Evolutionary conservation across 2,329 filamentous ascomycete species (phyloP).

Genomic region (Paracoccidioides brasiliensis): DNA sequence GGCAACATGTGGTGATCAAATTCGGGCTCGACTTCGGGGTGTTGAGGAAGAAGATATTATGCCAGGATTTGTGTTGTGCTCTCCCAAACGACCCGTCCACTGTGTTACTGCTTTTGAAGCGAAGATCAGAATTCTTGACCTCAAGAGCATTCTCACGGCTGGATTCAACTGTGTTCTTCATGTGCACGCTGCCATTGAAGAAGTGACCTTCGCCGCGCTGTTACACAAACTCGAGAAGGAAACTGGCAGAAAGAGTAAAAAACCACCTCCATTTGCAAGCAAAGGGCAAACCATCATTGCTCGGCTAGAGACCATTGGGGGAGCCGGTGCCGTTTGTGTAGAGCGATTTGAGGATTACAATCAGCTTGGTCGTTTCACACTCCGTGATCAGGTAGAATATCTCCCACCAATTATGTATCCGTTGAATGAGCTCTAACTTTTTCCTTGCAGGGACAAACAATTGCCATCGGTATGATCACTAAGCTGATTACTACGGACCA

Average conservation of each 20-base stretch:
- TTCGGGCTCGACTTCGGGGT: slow-evolving; percentile 80
- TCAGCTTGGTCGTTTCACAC: slow-evolving; percentile 80
- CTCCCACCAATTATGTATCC: slow-evolving; percentile 1
- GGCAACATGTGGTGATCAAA: slow-evolving; percentile 86
- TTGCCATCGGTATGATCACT: slow-evolving; percentile 98
- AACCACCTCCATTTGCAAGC: slow-evolving; percentile 78
- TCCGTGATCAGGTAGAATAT: slow-evolving; percentile 63
- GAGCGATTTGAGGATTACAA: slow-evolving; percentile 94
- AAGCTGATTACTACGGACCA: slow-evolving; percentile 52
- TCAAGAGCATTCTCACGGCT: slow-evolving; percentile 85
- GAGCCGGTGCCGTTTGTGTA: slow-evolving; percentile 75
- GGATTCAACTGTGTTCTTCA: slow-evolving; percentile 98
- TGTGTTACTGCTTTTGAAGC: slow-evolving; percentile 84
- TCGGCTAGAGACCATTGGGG: slow-evolving; percentile 72
- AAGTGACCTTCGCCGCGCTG: slow-evolving; percentile 79
- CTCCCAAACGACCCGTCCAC: slow-evolving; percentile 84
- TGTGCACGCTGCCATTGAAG: slow-evolving; percentile 93
- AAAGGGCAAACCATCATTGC: slow-evolving; percentile 77
- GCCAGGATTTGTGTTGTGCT: slow-evolving; percentile 92
- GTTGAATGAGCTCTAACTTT: slow-evolving; percentile 8
- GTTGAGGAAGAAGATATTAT: slow-evolving; percentile 96
- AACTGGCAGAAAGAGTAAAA: slow-evolving; percentile 85
- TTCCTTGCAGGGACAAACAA: slow-evolving; percentile 72
- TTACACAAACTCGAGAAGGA: slow-evolving; percentile 94
- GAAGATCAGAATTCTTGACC: slow-evolving; percentile 86